These are phyloP conservation scores for Escovopsis sp. DNA, from an alignment of 2,329 filamentous ascomycete genomes.

Conservation along the genomic window DNA sequence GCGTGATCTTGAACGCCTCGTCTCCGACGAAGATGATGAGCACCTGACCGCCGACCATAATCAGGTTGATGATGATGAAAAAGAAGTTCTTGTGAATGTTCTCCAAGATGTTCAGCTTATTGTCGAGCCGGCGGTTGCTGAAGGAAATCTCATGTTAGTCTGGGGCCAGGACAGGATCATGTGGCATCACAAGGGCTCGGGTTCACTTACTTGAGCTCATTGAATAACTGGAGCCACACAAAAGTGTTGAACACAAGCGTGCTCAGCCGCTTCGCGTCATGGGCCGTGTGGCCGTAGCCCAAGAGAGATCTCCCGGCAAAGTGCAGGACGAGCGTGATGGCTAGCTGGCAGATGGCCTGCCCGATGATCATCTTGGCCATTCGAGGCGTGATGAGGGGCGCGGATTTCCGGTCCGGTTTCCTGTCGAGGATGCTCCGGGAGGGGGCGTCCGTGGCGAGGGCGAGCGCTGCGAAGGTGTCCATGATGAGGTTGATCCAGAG, in stretches of 20 bases:
- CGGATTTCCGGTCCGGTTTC: constrained; percentile 43
- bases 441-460: constrained; percentile 49
- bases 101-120: constrained; percentile 63
- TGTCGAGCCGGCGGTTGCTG: constrained; percentile 48
- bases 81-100: constrained; percentile 53
- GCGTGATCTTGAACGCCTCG: constrained; percentile 39
- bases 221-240: constrained; percentile 81
- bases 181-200: no score
- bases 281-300: constrained; percentile 27
- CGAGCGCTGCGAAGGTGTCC: constrained; percentile 53
- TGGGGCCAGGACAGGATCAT: neutral
- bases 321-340: constrained; percentile 42
- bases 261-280: constrained; percentile 24
- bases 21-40: constrained; percentile 61
- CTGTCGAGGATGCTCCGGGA: constrained; percentile 42
- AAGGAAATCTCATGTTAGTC: constrained; percentile 14
- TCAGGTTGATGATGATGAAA: constrained; percentile 51
- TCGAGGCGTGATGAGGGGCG: constrained; percentile 50
- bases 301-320: constrained; percentile 49
- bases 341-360: constrained; percentile 45
- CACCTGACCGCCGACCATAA: constrained; percentile 59
- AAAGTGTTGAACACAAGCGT: constrained; percentile 77
- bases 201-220: constrained; percentile 42
- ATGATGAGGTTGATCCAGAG: constrained; percentile 59
- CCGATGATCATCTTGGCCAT: constrained; percentile 56